A percentile compares a stretch with the other conserved stretches of the same genome.
Conservation (phyloP, 257 asterid genomes). For the Jasminum sambac region DNA sequence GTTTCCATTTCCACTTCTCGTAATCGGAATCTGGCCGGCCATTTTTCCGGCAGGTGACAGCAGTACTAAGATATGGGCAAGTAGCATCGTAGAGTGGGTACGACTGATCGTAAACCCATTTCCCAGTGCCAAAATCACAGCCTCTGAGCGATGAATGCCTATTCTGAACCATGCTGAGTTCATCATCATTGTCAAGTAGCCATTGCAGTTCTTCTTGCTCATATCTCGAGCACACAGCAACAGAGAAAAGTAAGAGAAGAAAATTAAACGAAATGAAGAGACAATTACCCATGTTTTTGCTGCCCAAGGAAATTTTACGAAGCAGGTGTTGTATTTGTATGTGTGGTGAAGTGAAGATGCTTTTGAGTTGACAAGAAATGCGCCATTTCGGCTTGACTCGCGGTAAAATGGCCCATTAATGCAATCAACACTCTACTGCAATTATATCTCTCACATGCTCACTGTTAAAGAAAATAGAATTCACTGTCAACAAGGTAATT, state of each 20-base stretch:
- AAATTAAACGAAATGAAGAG: constrained; percentile 23
- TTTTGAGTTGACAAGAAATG: constrained; percentile 23
- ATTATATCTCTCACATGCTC: background rate
- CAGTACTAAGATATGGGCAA: constrained; percentile 74
- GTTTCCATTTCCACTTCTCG: constrained; percentile 87
- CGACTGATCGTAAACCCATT: constrained; percentile 74
- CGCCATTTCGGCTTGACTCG: constrained; percentile 50
- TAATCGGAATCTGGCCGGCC: constrained; percentile 91
- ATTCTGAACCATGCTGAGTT: constrained; percentile 48
- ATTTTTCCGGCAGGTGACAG: constrained; percentile 69
- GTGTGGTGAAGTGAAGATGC: constrained; percentile 14
- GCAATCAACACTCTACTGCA: constrained; percentile 19
- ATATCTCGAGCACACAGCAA: constrained; percentile 35
- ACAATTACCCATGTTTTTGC: constrained; percentile 35
- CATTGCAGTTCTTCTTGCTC: constrained; percentile 56
- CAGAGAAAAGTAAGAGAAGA: constrained; percentile 25
- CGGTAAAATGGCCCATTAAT: constrained; percentile 42
- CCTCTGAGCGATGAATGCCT: constrained; percentile 46
- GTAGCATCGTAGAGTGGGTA: constrained; percentile 73
- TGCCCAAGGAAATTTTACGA: constrained; percentile 3
- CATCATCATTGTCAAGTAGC: constrained; percentile 61
- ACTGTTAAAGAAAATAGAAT: background rate
- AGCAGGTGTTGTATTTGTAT: constrained; percentile 11
- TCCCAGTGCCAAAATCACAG: constrained; percentile 72
- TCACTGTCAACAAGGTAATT: background rate